These are phyloP conservation scores for Barnettozyma californica DNA, from an alignment of 805 yeast genomes.

Conservation along the genomic window DNA sequence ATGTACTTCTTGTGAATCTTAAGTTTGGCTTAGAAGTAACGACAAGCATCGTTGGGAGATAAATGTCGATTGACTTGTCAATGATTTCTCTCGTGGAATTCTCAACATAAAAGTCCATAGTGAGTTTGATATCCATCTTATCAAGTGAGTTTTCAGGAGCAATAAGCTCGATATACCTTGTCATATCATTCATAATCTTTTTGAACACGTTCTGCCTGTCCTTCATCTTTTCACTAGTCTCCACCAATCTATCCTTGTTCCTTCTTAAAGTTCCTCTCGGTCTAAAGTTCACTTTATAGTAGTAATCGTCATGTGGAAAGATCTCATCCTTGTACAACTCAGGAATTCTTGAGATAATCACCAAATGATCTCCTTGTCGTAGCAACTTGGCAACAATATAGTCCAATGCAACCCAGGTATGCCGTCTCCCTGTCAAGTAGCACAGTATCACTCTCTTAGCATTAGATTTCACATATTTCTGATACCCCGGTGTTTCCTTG, in stretches of 20 bases:
- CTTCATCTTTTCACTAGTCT: conserved; percentile 4
- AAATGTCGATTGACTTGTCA: conserved; percentile 53
- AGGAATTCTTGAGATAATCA: conserved; percentile 52
- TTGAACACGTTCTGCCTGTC: conserved; percentile 25
- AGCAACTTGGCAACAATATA: conserved; percentile 53
- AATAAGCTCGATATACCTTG: conserved; percentile 42
- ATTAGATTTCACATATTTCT: conserved; percentile 7
- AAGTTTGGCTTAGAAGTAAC: conserved; percentile 47
- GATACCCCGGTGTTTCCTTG: conserved; percentile 2
- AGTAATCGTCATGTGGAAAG: conserved; percentile 4
- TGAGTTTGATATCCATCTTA: conserved; percentile 31
- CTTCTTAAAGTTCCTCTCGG: neutral
- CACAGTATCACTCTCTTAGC: conserved; percentile 49
- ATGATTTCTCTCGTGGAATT: conserved; percentile 46
- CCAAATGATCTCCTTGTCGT: conserved; percentile 61
- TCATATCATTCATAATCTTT: conserved; percentile 35
- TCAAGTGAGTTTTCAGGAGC: conserved; percentile 34
- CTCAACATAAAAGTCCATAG: conserved; percentile 59
- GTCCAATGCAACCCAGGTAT: conserved; percentile 77
- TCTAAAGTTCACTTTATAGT: neutral
- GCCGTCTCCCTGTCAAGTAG: conserved; percentile 35
- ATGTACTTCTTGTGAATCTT: conserved; percentile 41
- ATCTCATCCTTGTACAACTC: conserved; percentile 4
- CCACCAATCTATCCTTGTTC: conserved; percentile 4
- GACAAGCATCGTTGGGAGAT: conserved; percentile 54